A percentile compares a stretch with the other conserved stretches of the same genome.
phyloP scores from a whole-genome alignment of 345 rosid species.

The Aegle marmelos region DNA sequence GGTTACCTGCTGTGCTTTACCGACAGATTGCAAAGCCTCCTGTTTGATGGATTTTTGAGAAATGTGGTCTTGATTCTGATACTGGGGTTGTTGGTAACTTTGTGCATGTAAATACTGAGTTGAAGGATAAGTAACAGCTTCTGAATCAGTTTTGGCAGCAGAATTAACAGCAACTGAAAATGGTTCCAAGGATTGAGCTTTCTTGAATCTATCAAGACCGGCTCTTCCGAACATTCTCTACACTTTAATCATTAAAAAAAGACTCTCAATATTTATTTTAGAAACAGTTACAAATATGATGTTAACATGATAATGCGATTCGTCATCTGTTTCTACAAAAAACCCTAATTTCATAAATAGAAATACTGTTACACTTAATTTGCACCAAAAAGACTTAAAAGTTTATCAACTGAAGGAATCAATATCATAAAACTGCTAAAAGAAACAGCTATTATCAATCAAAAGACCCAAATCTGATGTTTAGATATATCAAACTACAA shows the following conservation, averaged over 20 bases:
- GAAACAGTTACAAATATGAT: neutral
- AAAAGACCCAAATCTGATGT: neutral
- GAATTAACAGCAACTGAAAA: conserved; percentile 67
- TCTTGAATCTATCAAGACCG: conserved; percentile 86
- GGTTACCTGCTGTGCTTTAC: conserved; percentile 46
- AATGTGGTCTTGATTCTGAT: conserved; percentile 27
- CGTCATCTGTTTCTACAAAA: conserved; percentile 1
- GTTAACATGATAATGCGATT: neutral
- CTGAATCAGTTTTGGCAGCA: conserved; percentile 30
- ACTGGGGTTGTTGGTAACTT: conserved; percentile 15
- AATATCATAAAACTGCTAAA: neutral
- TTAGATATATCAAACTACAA: neutral
- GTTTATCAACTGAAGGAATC: neutral
- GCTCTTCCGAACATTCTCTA: conserved; percentile 82
- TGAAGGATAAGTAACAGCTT: conserved; percentile 16
- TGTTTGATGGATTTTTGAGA: conserved; percentile 24
- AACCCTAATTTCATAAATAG: conserved; percentile 9
- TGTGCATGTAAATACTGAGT: conserved; percentile 31
- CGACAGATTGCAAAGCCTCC: conserved; percentile 43
- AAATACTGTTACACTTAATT: neutral
- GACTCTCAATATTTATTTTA: neutral
- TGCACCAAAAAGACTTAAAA: neutral
- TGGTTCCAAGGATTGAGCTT: conserved; percentile 86
- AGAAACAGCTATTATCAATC: neutral
- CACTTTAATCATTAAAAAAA: neutral